Percentiles rank a stretch among this genome's conserved stretches.
These are phyloP conservation scores for Jacaranda copaia DNA, from an alignment of 257 asterid species.

Conservation along the genomic window DNA sequence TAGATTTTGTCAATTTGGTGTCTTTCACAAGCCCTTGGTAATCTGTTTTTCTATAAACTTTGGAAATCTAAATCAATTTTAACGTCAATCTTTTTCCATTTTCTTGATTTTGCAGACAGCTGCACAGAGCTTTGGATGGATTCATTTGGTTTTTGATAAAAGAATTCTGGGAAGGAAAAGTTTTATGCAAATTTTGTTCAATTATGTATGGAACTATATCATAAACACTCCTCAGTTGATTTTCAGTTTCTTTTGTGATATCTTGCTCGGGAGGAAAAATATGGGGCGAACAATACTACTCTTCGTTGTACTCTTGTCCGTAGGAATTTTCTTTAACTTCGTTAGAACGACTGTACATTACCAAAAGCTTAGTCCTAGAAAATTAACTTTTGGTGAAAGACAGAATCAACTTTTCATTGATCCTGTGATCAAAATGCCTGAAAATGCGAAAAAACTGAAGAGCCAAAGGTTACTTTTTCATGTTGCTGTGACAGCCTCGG, in stretches of 20 bases:
- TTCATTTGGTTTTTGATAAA: background rate
- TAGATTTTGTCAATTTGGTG: background rate
- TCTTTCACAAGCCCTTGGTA: no score
- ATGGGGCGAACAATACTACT: slow-evolving; percentile 42
- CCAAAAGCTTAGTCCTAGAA: slow-evolving; percentile 26
- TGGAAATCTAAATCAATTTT: background rate
- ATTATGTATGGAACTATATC: background rate
- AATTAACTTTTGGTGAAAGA: background rate
- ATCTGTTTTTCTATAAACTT: background rate
- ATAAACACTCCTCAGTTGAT: background rate
- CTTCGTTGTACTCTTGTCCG: slow-evolving; percentile 37
- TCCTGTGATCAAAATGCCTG: slow-evolving; percentile 58
- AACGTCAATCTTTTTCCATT: background rate
- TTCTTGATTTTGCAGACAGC: background rate
- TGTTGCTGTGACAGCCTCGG: slow-evolving; percentile 57
- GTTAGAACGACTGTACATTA: slow-evolving; percentile 26
- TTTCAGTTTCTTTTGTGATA: background rate
- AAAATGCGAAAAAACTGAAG: slow-evolving; percentile 22
- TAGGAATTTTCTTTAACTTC: slow-evolving; percentile 39
- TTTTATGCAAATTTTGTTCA: no score
- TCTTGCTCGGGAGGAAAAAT: slow-evolving; percentile 15
- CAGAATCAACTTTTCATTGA: slow-evolving; percentile 31
- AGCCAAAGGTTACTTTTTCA: slow-evolving; percentile 45
- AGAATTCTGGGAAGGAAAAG: background rate
- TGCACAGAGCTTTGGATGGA: background rate